Conservation (phyloP, 2,329 filamentous ascomycete genomes). For the Botryosphaeria dothidea region DNA sequence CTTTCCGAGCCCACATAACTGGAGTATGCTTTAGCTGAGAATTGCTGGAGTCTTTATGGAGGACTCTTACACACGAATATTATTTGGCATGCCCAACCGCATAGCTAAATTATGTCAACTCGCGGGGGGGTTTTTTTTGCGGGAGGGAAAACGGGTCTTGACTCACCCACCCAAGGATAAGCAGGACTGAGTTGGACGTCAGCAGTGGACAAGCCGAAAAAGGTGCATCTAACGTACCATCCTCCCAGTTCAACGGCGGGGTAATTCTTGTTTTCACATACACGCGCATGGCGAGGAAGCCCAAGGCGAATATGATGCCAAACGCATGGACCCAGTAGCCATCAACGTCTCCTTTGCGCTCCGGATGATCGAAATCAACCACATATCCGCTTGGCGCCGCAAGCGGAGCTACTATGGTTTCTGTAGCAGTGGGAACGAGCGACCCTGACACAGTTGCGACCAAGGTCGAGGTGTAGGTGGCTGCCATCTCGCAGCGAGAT, state of each 20-base stretch:
- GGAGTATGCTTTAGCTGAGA: neutral
- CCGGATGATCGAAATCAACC: conserved; percentile 31
- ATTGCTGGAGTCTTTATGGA: too few relatives aligned
- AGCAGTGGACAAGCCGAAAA: neutral
- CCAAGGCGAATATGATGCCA: conserved; percentile 24
- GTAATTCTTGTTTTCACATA: conserved; percentile 29
- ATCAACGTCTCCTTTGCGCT: conserved; percentile 21
- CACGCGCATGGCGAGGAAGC: conserved; percentile 29
- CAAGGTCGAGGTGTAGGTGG: neutral
- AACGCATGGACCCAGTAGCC: conserved; percentile 27
- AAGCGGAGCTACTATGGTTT: conserved; percentile 12
- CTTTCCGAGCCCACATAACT: conserved; percentile 3
- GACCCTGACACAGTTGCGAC: neutral
- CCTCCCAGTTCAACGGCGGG: conserved; percentile 28
- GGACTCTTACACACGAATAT: neutral
- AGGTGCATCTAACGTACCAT: conserved; percentile 24
- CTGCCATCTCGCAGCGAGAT: neutral
- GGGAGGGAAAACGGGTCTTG: neutral
- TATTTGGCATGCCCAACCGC: neutral
- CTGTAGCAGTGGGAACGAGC: neutral
- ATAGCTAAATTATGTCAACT: neutral
- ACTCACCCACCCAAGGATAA: neutral
- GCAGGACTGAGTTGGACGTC: neutral
- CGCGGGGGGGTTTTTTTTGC: neutral
- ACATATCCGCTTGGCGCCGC: conserved; percentile 31